Evolutionary conservation across 208 protist species (phyloP), one percentile per base, ranked within the genome.

Genomic region (Trypanosoma theileri): DNA sequence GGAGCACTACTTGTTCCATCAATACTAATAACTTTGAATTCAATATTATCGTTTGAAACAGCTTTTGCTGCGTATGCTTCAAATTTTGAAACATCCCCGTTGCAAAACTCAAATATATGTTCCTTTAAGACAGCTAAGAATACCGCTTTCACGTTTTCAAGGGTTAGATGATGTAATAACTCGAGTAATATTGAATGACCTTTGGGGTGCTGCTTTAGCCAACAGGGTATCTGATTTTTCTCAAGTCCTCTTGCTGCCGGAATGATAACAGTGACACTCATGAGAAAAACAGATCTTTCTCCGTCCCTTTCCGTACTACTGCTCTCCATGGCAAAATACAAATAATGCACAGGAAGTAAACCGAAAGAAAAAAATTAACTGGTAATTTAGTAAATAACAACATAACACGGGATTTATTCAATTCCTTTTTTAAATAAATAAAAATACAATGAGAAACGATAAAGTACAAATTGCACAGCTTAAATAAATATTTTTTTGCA

Each of bases 171-270:
- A 22, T 31, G 12, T 24, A 22, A 56, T 31, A 56, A 31, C 19
- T 35, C 24, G 24, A 22, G 8, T 56, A 56, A 56, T 21, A 56
- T 56, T 35, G 51, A 56, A 31, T 56, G 51, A 26, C 51, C 51
- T 24, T 56, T 56, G 1, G 51, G 51, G 11, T 46, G 40, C 16
- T 48, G 41, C 17, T 61, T 35, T 46, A 44, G 17, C 16, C 31
- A 61, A 61, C 31, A 61, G 17, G 31, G 19, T 8, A 42, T 44
- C 48, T 46, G 57, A 26, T 21, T 26, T 12, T 46, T 17, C 10
- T 61, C 31, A 46, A 35, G 26, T 22, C 17, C 1, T n/a, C 57
- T 46, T 48, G 41, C 21, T 11, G 21, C 57, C 4, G 31, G 35
- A 48, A 26, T 61, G 8, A 42, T 48, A 3, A 61, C 17, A 61